Conservation (phyloP, 2,329 filamentous ascomycete species). For the Fusarium lateritium region DNA sequence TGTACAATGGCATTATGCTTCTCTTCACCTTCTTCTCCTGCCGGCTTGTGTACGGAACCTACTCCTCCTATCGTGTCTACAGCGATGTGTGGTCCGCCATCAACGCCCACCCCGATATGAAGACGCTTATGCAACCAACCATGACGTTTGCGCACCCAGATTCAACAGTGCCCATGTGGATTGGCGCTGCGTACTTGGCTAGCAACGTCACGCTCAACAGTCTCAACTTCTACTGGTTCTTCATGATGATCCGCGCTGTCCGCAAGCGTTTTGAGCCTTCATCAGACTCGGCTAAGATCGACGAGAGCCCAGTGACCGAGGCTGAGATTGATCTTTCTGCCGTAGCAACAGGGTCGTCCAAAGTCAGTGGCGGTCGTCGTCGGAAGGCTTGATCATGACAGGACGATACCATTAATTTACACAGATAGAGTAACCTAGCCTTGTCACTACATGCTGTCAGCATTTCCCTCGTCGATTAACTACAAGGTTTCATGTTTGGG, state of each 20-base stretch:
- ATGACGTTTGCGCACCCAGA: constrained; percentile 64
- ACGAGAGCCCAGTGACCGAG: constrained; percentile 47
- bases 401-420: background rate
- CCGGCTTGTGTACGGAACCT: constrained; percentile 84
- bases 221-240: constrained; percentile 88
- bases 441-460: background rate
- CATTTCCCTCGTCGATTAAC: background rate
- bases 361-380: constrained; percentile 40
- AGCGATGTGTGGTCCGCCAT: constrained; percentile 75
- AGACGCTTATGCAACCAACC: constrained; percentile 38
- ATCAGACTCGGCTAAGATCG: constrained; percentile 49
- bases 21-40: constrained; percentile 82
- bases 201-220: constrained; percentile 81
- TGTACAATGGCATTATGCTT: constrained; percentile 82
- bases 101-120: constrained; percentile 56
- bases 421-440: background rate
- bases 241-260: constrained; percentile 87
- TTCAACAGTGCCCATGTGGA: constrained; percentile 76
- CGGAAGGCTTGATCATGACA: constrained; percentile 51
- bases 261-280: constrained; percentile 79
- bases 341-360: constrained; percentile 49
- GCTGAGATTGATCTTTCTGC: constrained; percentile 51
- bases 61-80: constrained; percentile 78
- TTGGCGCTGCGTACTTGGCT: constrained; percentile 76
- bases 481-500: background rate